Base-by-base conservation (phyloP, 164 flowering plant species). In the Vitis cinerea region DNA sequence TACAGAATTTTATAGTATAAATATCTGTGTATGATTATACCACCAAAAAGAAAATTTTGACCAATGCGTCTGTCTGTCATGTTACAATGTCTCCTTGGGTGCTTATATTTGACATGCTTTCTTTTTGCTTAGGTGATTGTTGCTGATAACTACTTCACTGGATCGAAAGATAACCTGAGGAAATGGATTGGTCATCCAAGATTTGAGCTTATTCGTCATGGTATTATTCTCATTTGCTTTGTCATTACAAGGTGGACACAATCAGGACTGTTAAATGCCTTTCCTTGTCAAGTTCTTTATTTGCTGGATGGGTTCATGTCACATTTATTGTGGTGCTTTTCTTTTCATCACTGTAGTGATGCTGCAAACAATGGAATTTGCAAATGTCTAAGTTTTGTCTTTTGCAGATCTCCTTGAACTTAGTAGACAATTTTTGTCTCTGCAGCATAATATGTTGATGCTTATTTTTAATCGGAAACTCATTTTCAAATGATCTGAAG, bases 121-220 rank as follows among this genome's bases (percentile, higher is more conserved):
- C 15, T 51, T 70, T 53, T 30, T 53, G 0, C 19, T 64, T 75
- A 87, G 88, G 88, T 87, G 13, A 85, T 87, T 77, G 91, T 87
- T 71, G 91, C 69, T 55, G 88, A 87, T 71, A 87, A 87, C 67
- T 87, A 70, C 65, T 87, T 87, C 77, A 85, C 91, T 58, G 91
- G 91, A 3, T 87, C 91, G 8, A 87, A 85, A 70, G 88, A 87
- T 73, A 87, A 89, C 73, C 75, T 89, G 48, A 81, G 67, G 64
- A 84, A 84, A 76, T 89, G 94, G 94, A 86, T 89, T 65, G 91
- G 90, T 63, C 94, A 89, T 75, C 89, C 91, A 51, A 81, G 90
- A 83, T 89, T 89, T 77, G 94, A 89, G 81, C 91, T 89, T 69
- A 85, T 87, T 70, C 89, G 91, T 49, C 94, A 89, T 78, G 94